These are phyloP conservation scores for Termitomyces sp. DNA, from an alignment of 768 basidiomycete species.

Conservation along the genomic window DNA sequence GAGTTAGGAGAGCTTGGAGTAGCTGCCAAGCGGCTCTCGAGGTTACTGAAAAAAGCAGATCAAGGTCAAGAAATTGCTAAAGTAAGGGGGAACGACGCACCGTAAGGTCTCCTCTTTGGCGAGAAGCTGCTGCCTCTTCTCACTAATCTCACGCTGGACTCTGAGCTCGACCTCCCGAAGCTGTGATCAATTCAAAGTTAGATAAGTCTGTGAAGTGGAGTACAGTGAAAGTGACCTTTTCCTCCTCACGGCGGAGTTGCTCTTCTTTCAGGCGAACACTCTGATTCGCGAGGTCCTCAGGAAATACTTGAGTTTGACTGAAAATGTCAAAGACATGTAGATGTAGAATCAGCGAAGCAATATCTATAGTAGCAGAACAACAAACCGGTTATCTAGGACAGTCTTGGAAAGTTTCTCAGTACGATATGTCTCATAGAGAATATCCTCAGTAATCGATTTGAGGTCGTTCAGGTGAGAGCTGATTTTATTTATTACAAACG, in stretches of 20 bases:
- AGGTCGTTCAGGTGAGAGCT: slow-evolving; percentile 83
- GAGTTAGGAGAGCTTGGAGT: slow-evolving; percentile 33
- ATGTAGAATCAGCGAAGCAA: neutral
- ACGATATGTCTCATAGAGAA: slow-evolving; percentile 83
- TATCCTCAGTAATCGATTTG: slow-evolving; percentile 78
- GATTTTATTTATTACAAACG: slow-evolving; percentile 6
- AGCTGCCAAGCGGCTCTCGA: slow-evolving; percentile 50
- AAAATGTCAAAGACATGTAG: neutral
- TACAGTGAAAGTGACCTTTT: slow-evolving; percentile 46
- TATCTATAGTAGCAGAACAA: neutral
- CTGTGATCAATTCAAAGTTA: slow-evolving; percentile 23
- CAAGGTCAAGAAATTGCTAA: neutral
- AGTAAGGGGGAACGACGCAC: slow-evolving; percentile 24
- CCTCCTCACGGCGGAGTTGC: slow-evolving; percentile 81
- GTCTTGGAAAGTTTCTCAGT: slow-evolving; percentile 82
- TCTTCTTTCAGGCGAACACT: slow-evolving; percentile 87
- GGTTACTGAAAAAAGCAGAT: slow-evolving; percentile 30
- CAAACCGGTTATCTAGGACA: slow-evolving; percentile 50
- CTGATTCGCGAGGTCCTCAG: slow-evolving; percentile 86
- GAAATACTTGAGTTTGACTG: slow-evolving; percentile 66
- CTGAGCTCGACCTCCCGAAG: slow-evolving; percentile 83
- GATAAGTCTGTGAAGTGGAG: neutral
- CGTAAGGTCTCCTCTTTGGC: slow-evolving; percentile 82
- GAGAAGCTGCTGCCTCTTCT: slow-evolving; percentile 79
- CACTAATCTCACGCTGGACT: slow-evolving; percentile 82